phyloP scores from a whole-genome alignment of 768 basidiomycete genomes.

The Clitopilus passeckerianus region DNA sequence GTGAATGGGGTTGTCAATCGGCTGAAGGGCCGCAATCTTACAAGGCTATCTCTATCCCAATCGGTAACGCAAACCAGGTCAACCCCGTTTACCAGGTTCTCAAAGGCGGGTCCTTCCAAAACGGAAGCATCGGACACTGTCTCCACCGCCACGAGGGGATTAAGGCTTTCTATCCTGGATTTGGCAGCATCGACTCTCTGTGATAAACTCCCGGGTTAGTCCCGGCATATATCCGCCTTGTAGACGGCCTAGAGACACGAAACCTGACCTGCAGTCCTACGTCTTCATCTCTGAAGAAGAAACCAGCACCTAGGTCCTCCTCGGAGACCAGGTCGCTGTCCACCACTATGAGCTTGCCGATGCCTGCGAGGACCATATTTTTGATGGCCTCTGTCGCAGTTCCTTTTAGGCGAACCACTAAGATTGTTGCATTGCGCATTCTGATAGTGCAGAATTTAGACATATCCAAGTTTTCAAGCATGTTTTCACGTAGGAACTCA shows the following conservation, averaged over 20 bases:
- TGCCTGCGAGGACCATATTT: constrained; percentile 95
- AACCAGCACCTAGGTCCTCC: constrained; percentile 88
- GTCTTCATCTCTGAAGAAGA: constrained; percentile 92
- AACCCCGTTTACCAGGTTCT: constrained; percentile 54
- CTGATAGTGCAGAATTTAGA: constrained; percentile 30
- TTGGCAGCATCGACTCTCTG: constrained; percentile 87
- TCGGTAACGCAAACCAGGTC: constrained; percentile 91
- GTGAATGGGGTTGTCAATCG: constrained; percentile 7
- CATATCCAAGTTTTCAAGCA: constrained; percentile 5
- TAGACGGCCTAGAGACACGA: constrained; percentile 8
- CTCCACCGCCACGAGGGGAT: constrained; percentile 86
- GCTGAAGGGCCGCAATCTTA: constrained; percentile 32
- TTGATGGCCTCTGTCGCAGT: constrained; percentile 93
- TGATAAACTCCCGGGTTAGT: constrained; percentile 27
- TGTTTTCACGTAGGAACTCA: constrained; percentile 47
- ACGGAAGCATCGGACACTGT: constrained; percentile 47
- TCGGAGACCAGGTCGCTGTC: constrained; percentile 72
- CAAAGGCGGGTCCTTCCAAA: constrained; percentile 48
- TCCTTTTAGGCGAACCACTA: constrained; percentile 74
- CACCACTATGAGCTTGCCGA: constrained; percentile 83
- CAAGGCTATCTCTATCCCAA: constrained; percentile 61
- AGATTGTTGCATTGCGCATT: constrained; percentile 91
- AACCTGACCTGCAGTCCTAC: constrained; percentile 78
- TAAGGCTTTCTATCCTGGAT: constrained; percentile 80
- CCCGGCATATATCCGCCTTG: constrained; percentile 31